These are phyloP conservation scores for Venustampulla echinocandica DNA, from an alignment of 495 filamentous ascomycete species.

Conservation along the genomic window DNA sequence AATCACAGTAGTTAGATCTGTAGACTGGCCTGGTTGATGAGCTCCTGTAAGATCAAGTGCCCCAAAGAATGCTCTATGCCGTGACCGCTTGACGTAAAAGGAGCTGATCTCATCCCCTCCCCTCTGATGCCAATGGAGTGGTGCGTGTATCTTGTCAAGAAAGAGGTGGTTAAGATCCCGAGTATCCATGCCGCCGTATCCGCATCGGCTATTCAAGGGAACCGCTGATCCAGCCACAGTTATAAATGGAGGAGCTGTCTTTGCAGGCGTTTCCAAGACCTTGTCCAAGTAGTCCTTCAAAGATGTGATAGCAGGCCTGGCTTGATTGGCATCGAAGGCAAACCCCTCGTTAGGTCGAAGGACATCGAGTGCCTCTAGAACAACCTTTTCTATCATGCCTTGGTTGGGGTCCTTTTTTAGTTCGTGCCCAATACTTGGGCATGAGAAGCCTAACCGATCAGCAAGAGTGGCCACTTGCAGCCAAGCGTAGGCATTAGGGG, in stretches of 20 bases:
- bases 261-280: neutral
- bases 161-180: constrained; percentile 15
- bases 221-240: constrained; percentile 5
- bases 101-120: constrained; percentile 15
- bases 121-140: constrained; percentile 5
- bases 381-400: constrained; percentile 4
- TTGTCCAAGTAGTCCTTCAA: constrained; percentile 9
- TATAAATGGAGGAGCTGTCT: constrained; percentile 3
- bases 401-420: constrained; percentile 2
- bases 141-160: constrained; percentile 12
- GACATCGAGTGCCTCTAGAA: constrained; percentile 2
- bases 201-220: constrained; percentile 3
- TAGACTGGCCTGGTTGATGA: neutral
- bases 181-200: constrained; percentile 5
- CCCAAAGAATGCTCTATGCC: constrained; percentile 15
- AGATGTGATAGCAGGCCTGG: neutral
- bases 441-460: constrained; percentile 9
- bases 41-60: neutral
- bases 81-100: constrained; percentile 14
- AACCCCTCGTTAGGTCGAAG: constrained; percentile 9
- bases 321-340: constrained; percentile 7
- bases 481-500: constrained; percentile 1
- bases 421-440: constrained; percentile 4
- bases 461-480: constrained; percentile 8
- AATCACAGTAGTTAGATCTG: neutral